Conservation (phyloP, 352 stramenopile genomes). For the Phytophthora aleatoria region DNA sequence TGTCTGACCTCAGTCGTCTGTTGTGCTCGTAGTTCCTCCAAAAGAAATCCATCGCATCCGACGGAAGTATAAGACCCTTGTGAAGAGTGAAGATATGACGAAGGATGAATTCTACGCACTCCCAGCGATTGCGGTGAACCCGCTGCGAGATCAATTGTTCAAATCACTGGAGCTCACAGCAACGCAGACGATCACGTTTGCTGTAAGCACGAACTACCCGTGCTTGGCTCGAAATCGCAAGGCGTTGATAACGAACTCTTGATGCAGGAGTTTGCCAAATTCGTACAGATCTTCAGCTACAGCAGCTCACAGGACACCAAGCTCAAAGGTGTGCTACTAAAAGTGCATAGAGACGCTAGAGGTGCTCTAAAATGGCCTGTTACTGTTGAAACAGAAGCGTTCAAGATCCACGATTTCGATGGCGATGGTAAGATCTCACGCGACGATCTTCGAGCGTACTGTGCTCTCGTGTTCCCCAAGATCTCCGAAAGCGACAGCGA, state of each 20-base stretch:
- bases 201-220: constrained; percentile 18
- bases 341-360: background rate
- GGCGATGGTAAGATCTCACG: constrained; percentile 71
- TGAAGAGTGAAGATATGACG: constrained; percentile 52
- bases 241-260: background rate
- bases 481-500: constrained; percentile 36
- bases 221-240: background rate
- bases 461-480: constrained; percentile 44
- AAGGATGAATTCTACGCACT: constrained; percentile 61
- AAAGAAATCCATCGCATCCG: constrained; percentile 64
- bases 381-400: constrained; percentile 45
- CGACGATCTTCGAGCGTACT: constrained; percentile 55
- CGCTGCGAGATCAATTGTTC: constrained; percentile 52
- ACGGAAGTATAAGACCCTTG: constrained; percentile 41
- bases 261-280: constrained; percentile 58
- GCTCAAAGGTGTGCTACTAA: constrained; percentile 39
- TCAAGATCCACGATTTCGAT: constrained; percentile 76
- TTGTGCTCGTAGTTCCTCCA: constrained; percentile 37
- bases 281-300: constrained; percentile 64
- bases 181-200: constrained; percentile 41
- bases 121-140: constrained; percentile 45
- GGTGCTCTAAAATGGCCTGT: background rate
- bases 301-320: constrained; percentile 57
- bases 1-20: constrained; percentile 4
- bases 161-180: constrained; percentile 46